Evolutionary conservation across 2,329 filamentous ascomycete species (phyloP).

Genomic region (Atkinsonella hypoxylon): DNA sequence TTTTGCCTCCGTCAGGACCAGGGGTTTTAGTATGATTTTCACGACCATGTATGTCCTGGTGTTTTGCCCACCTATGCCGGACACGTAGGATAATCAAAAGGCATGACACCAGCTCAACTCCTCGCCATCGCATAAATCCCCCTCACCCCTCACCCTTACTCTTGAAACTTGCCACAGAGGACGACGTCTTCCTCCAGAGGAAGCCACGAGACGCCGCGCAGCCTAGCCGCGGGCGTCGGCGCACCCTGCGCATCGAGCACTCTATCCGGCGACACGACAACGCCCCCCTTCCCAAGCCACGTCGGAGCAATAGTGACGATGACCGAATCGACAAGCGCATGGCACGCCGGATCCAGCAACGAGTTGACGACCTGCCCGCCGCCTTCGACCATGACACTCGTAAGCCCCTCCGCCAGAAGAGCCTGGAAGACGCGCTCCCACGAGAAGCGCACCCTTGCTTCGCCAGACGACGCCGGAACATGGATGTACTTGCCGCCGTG

Average conservation of each 20-base stretch:
- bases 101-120: too few species aligned
- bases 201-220: slow-evolving; percentile 59
- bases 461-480: slow-evolving; percentile 20
- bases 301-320: slow-evolving; percentile 84
- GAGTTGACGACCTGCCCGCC: slow-evolving; percentile 74
- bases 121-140: too few species aligned
- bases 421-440: slow-evolving; percentile 54
- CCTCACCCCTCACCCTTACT: slow-evolving; percentile 6
- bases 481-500: slow-evolving; percentile 42
- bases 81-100: too few species aligned
- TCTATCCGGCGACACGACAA: slow-evolving; percentile 61
- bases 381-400: slow-evolving; percentile 86
- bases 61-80: too few species aligned
- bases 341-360: slow-evolving; percentile 51
- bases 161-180: slow-evolving; percentile 53
- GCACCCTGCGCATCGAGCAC: slow-evolving; percentile 36
- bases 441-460: slow-evolving; percentile 37
- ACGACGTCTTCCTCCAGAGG: slow-evolving; percentile 76
- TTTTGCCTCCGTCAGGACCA: too few species aligned
- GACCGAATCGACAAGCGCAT: slow-evolving; percentile 58
- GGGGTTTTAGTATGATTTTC: too few species aligned
- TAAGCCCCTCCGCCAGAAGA: slow-evolving; percentile 47
- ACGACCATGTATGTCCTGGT: too few species aligned
- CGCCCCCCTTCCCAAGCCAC: slow-evolving; percentile 76
- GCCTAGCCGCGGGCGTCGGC: slow-evolving; percentile 48